Evolutionary conservation across 2,329 filamentous ascomycete species (phyloP), one percentile per base, ranked within the genome.

Genomic region (Clarireedia monteithiana): DNA sequence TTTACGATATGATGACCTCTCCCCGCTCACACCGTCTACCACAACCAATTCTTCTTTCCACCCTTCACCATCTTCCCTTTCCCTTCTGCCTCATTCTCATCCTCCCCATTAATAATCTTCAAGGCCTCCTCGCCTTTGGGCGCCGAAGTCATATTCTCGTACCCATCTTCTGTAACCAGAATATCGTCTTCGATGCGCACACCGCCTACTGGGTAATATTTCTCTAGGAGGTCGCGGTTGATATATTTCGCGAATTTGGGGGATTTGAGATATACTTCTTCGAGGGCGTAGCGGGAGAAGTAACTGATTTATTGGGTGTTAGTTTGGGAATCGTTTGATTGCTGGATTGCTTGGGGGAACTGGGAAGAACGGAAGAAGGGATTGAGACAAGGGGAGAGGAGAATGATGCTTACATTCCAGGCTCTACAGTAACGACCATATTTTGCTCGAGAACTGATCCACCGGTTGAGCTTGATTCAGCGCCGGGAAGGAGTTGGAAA

Each of bases 161-260:
- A 84, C 0, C 91, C 91, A 24, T 81, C 75, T 59, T 86, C 77
- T 1, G 87, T 94, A 48, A 97, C 84, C 23, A 94, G 76, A 40
- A 97, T 80, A 69, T 92, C 89, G 67, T 97, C 91, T 73, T 99
- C 94, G 59, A 97, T 95, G 48, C 94, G 81, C 26, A 96, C 90
- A 36, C 94, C 94, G 15, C 92, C 94, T 1, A 97, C 85, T 26
- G 73, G 74, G 75, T 88, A 92, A 69, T 87, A 92, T 60, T 74
- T 75, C 58, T 84, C 82, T 49, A 94, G 72, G 5, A 85, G 78
- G 5, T 77, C 74, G 62, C 74, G 73, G 70, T 91, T 79, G 65
- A 94, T 85, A 64, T 81, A 88, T 57, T 77, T 76, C 40, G 77
- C 74, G 67, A 86, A 83, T 75, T 72, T 2, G 30, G 77, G 72